A percentile compares a stretch with the other conserved stretches of the same genome.
phyloP scores from a whole-genome alignment of 306 rosid species.

The Begonia loranthoides region DNA sequence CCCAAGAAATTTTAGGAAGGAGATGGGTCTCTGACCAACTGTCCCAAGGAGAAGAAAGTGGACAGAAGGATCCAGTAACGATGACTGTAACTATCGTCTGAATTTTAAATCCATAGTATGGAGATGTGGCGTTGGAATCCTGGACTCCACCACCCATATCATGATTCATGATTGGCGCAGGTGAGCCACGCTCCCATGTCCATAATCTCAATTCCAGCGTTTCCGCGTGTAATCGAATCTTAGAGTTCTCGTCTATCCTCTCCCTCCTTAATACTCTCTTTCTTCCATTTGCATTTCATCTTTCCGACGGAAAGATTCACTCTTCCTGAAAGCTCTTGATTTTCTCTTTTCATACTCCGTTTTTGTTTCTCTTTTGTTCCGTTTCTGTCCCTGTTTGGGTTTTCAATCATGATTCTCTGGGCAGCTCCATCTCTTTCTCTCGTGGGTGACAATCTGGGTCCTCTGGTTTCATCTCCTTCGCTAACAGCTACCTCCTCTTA shows the following conservation, averaged over 20 bases:
- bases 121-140: too few relatives aligned
- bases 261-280: not conserved
- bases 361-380: not conserved
- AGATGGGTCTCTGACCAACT: too few relatives aligned
- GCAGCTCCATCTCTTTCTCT: conserved; percentile 26
- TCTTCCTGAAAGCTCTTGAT: not conserved
- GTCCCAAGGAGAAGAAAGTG: too few relatives aligned
- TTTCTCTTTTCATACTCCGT: not conserved
- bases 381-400: not conserved
- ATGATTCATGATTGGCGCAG: too few relatives aligned
- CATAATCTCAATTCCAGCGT: conserved; percentile 11
- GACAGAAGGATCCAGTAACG: too few relatives aligned
- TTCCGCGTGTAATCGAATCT: conserved; percentile 26
- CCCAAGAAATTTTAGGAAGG: too few relatives aligned
- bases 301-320: not conserved
- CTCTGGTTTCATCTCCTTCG: conserved; percentile 14
- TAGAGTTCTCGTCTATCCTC: conserved; percentile 11
- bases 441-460: conserved; percentile 17
- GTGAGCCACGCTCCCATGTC: conserved; percentile 50
- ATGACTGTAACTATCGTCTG: too few relatives aligned
- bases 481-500: conserved; percentile 4
- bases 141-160: too few relatives aligned
- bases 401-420: conserved; percentile 35
- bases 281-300: not conserved
- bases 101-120: too few relatives aligned